A percentile compares a stretch with the other conserved stretches of the same genome.
phyloP scores from a whole-genome alignment of 441 rosid genomes.

The Arabidopsis lyrata region DNA sequence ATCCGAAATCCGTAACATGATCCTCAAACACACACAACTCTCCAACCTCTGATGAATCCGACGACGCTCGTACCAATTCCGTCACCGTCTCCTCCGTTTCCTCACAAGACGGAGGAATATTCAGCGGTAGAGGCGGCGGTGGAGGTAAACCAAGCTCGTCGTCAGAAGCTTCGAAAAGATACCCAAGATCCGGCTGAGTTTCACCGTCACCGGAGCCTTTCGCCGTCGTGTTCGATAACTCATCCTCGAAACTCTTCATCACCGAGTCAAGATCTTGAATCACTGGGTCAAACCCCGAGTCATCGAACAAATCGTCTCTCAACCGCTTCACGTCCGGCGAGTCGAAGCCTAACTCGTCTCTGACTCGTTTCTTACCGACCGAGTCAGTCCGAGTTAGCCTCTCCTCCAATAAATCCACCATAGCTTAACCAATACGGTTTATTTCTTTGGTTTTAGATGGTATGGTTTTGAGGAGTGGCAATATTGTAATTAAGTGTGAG shows the following conservation, averaged over 20 bases:
- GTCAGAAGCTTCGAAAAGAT: conserved; percentile 82
- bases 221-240: conserved; percentile 50
- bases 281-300: conserved; percentile 50
- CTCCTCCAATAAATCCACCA: conserved; percentile 48
- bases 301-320: conserved; percentile 71
- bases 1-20: conserved; percentile 51
- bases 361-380: conserved; percentile 55
- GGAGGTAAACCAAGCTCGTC: conserved; percentile 93
- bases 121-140: conserved; percentile 11
- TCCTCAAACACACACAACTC: conserved; percentile 66
- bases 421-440: conserved; percentile 30
- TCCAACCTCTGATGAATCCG: conserved; percentile 48
- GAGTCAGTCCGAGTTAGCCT: conserved; percentile 31
- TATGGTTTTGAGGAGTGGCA: conserved; percentile 17
- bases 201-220: conserved; percentile 57
- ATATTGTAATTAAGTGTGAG: conserved; percentile 20
- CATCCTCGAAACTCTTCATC: conserved; percentile 74
- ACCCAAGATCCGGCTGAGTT: conserved; percentile 71
- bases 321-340: conserved; percentile 64
- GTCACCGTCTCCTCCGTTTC: conserved; percentile 33
- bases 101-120: not conserved
- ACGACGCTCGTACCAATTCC: conserved; percentile 54
- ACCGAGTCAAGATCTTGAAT: conserved; percentile 70
- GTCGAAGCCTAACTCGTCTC: conserved; percentile 51
- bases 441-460: conserved; percentile 22